Evolutionary conservation across 2,329 filamentous ascomycete species (phyloP), one percentile per base, ranked within the genome.

Genomic region (Cladosporium sp.): DNA sequence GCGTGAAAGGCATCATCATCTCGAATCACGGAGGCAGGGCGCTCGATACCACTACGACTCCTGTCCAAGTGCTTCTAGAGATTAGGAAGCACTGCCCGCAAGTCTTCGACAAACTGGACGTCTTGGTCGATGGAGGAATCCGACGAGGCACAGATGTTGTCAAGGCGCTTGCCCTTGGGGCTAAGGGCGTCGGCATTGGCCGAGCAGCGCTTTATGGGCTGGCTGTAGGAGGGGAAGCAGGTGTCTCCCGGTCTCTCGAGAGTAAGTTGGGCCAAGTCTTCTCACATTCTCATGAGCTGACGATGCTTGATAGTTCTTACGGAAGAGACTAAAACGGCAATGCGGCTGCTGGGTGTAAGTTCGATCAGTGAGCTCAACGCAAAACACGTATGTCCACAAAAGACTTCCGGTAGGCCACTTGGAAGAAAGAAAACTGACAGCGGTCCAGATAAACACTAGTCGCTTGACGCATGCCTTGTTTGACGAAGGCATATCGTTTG

Each of bases 61-160:
- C 79, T 48, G 72, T 85, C 43, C 81, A 87, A 74, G 72, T 88
- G 71, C 77, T 89, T 46, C 84, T 86, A 0, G 83, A 88, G 68
- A 87, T 90, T 63, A 85, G 86, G 62, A 85, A 88, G 4, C 85
- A 85, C 0, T 87, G 88, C 0, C 85, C 79, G 23, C 77, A 79
- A 58, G 85, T 86, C 62, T 85, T 88, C 3, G 86, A 85, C 0
- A 87, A 88, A 0, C 56, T 72, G 21, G 81, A 80, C 0, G 74
- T 85, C 0, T 75, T 85, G 5, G 85, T 85, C 64, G 83, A 86
- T 70, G 81, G 79, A 14, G 83, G 83, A 0, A 78, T 85, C 34
- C 76, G 83, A 14, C 81, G 79, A 7, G 83, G 83, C 5, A 78
- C 75, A 6, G 83, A 85, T 73, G 78, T 84, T 30, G 77, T 83